Evolutionary conservation across 129 eudicot species (phyloP), one percentile per base, ranked within the genome.

Genomic region (Cynara cardunculus): DNA sequence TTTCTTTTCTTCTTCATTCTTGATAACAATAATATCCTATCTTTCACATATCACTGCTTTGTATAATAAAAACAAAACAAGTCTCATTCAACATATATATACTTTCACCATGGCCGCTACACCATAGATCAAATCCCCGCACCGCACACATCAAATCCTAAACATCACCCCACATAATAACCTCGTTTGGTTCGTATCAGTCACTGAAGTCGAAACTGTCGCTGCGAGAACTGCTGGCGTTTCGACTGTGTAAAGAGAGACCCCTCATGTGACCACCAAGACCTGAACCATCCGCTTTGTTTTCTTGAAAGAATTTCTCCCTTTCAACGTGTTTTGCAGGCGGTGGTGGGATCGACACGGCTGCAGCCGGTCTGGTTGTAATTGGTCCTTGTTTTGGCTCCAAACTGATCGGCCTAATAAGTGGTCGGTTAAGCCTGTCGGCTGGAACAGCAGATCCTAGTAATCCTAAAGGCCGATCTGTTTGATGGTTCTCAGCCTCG

Each of bases 271-370:
- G 97, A 65, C 94, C 93, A 22, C 88, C 76, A 46, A 90, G 91
- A 74, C 83, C 61, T 69, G 91, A 66, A 11, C 87, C 94, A 74
- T 92, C 97, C 4, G 71, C 46, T 84, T 85, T 90, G 71, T 92
- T 90, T 71, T 89, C 97, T 88, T 91, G 93, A 73, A 95, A 95
- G 83, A 90, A 95, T 78, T 79, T 95, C 88, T 95, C 97, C 70
- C 99, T 80, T 86, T 95, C 99, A 37, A 86, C 86, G 61, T 90
- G 99, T 84, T 95, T 95, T 67, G 97, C 91, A 28, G 97, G 99
- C 3, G 99, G 99, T 4, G 99, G 99, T 25, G 99, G 99, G 75
- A 95, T 90, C 49, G 86, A 28, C n/a, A 79, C 90, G 67, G 88
- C 79, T 64, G 90, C 77, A 75, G 83, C 35, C 9, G 88, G 82